Evolutionary conservation across 345 rosid species (phyloP), one percentile per base, ranked within the genome.

Genomic region (Heritiera littoralis): DNA sequence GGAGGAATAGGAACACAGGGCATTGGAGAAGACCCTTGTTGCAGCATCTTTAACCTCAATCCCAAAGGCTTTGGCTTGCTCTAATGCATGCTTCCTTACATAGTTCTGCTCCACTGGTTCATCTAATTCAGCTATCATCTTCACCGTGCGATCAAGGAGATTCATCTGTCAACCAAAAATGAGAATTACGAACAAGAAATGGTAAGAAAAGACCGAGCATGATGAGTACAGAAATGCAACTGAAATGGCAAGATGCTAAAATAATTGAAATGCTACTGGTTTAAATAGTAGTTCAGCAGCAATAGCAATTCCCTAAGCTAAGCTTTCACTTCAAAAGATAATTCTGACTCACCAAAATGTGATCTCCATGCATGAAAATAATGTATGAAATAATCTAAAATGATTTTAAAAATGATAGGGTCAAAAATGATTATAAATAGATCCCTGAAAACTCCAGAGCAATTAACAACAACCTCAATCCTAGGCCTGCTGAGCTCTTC

Each of bases 401-500:
- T 49, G 32, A 68, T 7, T 35, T 11, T 23, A 13, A 76, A 20
- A 13, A 60, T 9, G 23, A 38, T 35, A 66, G 66, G 66, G 18
- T 20, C 13, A 17, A 59, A 84, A 93, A 98, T 96, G 99, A 59
- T 96, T 84, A 96, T 94, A 74, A 96, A 96, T 65, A 96, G 97
- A 79, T 96, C 98, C 81, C 98, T 89, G 91, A 96, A 96, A 52
- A 96, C 97, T 28, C 98, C 99, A 0, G 99, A 94, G 90, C 99
- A 96, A 83, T 96, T 96, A 65, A 96, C 98, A 23, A 96, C 98
- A 6, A 96, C 99, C 77, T 96, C 99, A 46, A 96, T 94, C 87
- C 98, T 92, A 9, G 99, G 98, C 88, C 99, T 94, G 72, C 98
- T 97, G 48, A 96, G 97, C 80, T 94, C 99, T 81, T 94, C 99